phyloP scores from a whole-genome alignment of 805 yeast species.

The Pichia exigua region DNA sequence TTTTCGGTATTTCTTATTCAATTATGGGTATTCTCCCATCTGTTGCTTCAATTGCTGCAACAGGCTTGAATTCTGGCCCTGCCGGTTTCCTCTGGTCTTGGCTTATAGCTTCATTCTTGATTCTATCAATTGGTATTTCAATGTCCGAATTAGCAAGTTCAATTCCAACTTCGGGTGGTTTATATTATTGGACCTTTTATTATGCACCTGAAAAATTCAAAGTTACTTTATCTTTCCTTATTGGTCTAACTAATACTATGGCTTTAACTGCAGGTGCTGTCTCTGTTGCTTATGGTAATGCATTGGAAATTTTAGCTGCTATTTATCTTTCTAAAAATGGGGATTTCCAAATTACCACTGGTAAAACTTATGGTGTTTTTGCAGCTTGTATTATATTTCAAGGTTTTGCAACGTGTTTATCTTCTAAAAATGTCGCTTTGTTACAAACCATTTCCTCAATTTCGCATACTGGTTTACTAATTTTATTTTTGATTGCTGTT shows the following conservation, averaged over 20 bases:
- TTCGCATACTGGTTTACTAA: slow-evolving; percentile 31
- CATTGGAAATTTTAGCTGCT: slow-evolving; percentile 36
- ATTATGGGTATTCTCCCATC: slow-evolving; percentile 62
- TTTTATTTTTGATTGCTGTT: slow-evolving; percentile 36
- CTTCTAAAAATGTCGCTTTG: slow-evolving; percentile 33
- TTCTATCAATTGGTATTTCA: slow-evolving; percentile 45
- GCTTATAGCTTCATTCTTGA: slow-evolving; percentile 37
- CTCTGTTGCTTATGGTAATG: slow-evolving; percentile 39
- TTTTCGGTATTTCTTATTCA: slow-evolving; percentile 59
- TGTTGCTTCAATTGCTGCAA: slow-evolving; percentile 43
- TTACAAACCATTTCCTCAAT: slow-evolving; percentile 35
- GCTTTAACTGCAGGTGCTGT: slow-evolving; percentile 35
- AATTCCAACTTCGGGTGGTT: slow-evolving; percentile 56
- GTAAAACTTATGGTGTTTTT: slow-evolving; percentile 36
- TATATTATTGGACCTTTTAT: slow-evolving; percentile 45
- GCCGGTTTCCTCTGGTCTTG: slow-evolving; percentile 53
- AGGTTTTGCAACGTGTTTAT: slow-evolving; percentile 31
- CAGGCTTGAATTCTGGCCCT: slow-evolving; percentile 50
- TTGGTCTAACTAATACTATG: slow-evolving; percentile 37
- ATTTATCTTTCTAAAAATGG: slow-evolving; percentile 35
- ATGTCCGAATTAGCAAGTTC: slow-evolving; percentile 57
- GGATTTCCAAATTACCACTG: slow-evolving; percentile 31
- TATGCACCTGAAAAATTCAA: slow-evolving; percentile 33
- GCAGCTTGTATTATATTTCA: slow-evolving; percentile 36
- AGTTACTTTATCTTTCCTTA: slow-evolving; percentile 33